Conservation (phyloP, 1,284 basidiomycete genomes). For the Moniliella sp. region DNA sequence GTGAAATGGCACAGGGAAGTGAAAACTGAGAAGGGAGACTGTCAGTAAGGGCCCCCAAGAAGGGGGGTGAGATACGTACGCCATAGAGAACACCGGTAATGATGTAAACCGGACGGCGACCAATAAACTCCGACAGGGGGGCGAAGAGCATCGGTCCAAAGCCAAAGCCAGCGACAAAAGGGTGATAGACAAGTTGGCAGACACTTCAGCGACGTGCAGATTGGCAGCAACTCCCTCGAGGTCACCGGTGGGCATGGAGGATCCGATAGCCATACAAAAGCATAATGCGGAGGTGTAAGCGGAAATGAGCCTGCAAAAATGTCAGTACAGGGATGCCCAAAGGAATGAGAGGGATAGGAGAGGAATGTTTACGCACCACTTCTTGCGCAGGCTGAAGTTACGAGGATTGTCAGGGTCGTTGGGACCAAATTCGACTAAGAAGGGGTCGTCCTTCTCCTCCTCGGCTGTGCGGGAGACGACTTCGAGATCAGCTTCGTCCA, state of each 20-base stretch:
- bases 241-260: slow-evolving; percentile 48
- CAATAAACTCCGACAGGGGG: slow-evolving; percentile 7
- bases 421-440: slow-evolving; percentile 24
- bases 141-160: slow-evolving; percentile 11
- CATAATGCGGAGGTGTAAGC: no score
- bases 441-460: slow-evolving; percentile 33
- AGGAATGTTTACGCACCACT: slow-evolving; percentile 13
- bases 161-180: slow-evolving; percentile 11
- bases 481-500: no score
- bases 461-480: no score
- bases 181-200: slow-evolving; percentile 6
- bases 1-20: slow-evolving; percentile 4
- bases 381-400: slow-evolving; percentile 5
- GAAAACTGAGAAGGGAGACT: slow-evolving; percentile 5
- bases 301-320: no score
- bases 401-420: slow-evolving; percentile 16
- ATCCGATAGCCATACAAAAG: slow-evolving; percentile 43
- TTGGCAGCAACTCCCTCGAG: slow-evolving; percentile 2
- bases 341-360: slow-evolving; percentile 22
- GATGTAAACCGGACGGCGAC: no score
- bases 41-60: slow-evolving; percentile 3
- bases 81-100: neutral
- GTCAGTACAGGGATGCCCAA: no score
- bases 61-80: slow-evolving; percentile 3
- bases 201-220: slow-evolving; percentile 4